Base-by-base conservation (phyloP, 768 basidiomycete species). In the Naganishia vishniacii region DNA sequence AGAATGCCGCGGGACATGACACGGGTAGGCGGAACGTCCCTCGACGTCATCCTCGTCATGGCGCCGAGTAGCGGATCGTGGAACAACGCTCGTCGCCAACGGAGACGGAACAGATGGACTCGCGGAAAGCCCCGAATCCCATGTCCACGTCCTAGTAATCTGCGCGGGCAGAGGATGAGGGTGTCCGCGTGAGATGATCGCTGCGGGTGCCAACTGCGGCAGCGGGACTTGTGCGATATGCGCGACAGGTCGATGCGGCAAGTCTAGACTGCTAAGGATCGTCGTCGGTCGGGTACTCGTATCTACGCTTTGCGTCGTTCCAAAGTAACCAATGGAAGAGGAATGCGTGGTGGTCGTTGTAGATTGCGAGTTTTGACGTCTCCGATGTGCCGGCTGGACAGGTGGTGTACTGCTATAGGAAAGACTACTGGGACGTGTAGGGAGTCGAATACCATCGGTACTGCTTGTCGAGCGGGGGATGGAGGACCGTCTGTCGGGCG, bases 201-300 rank as follows among this genome's bases (percentile, higher is more conserved):
- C 25, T 40, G 26, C 20, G n/a, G 42, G n/a, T 44, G 42, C 18
- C n/a, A 5, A 6, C 18, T 44, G 42, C 67, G 68, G 26, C 37
- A 79, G 71, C 42, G 88, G 85, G 11, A 85, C 89, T 73, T 94
- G 88, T 6, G 91, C 91, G 69, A 94, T 94, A 76, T 94, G 91
- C 0, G 88, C 91, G 81, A 91, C 86, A 13, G 88, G 88, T 68
- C n/a, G 34, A 15, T 85, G 85, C 7, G 85, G 84, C 8, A 73
- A 84, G 26, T 91, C 75, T 71, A 97, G 93, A 66, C 94, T 84
- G 69, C 88, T 91, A n/a, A 95, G 80, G 26, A 97, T 78, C 0
- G 93, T 98, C 5, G 93, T 98, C 1, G 91, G 93, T 76, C 95
- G 95, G 13, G 93, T 98, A n/a, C n/a, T n/a, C n/a, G n/a, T n/a